Conservation (phyloP, 2,329 filamentous ascomycete genomes). For the Lecanicillium sp. region DNA sequence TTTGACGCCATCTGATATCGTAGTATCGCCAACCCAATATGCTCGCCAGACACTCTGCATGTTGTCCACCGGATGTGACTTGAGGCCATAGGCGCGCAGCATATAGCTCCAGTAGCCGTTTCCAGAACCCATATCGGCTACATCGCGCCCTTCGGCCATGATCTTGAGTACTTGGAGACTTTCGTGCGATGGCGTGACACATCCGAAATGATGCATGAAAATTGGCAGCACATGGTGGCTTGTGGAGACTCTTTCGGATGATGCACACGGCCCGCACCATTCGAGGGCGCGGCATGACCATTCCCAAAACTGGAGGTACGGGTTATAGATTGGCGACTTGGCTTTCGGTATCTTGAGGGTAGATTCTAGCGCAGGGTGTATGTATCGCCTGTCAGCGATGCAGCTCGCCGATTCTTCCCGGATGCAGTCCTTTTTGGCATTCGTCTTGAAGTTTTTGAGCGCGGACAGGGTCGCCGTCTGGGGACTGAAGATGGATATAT, state of each 20-base stretch:
- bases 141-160: slow-evolving; percentile 44
- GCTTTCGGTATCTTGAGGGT: slow-evolving; percentile 39
- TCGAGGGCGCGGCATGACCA: slow-evolving; percentile 60
- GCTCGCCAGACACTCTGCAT: slow-evolving; percentile 62
- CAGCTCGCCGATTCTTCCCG: slow-evolving; percentile 50
- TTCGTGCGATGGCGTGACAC: slow-evolving; percentile 63
- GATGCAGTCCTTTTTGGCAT: slow-evolving; percentile 58
- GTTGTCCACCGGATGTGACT: slow-evolving; percentile 59
- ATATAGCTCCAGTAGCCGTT: slow-evolving; percentile 73
- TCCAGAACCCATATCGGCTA: slow-evolving; percentile 64
- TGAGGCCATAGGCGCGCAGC: slow-evolving; percentile 53
- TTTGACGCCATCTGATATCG: slow-evolving; percentile 52
- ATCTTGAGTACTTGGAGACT: slow-evolving; percentile 53
- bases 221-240: slow-evolving; percentile 66
- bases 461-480: slow-evolving; percentile 54
- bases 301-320: slow-evolving; percentile 61
- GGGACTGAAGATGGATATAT: slow-evolving; percentile 60
- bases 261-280: slow-evolving; percentile 55
- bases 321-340: slow-evolving; percentile 48
- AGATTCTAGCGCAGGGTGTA: slow-evolving; percentile 37
- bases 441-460: slow-evolving; percentile 56
- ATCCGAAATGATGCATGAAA: slow-evolving; percentile 75
- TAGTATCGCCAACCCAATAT: slow-evolving; percentile 62
- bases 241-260: slow-evolving; percentile 45
- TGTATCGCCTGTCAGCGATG: slow-evolving; percentile 45